Evolutionary conservation across 2,329 filamentous ascomycete species (phyloP).

Genomic region (Nemania sp.): DNA sequence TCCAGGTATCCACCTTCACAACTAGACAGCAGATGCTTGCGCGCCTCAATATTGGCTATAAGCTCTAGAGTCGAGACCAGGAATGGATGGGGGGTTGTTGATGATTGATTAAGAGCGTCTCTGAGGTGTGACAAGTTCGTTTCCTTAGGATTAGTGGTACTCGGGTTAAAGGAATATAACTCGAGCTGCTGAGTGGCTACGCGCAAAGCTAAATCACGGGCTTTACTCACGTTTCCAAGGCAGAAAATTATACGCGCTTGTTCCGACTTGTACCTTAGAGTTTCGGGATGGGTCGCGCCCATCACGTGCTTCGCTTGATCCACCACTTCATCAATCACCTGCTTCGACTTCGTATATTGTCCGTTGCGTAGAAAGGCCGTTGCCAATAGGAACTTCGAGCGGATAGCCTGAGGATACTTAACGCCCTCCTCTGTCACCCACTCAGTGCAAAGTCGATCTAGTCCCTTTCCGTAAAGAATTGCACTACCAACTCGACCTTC

Average conservation of each 20-base stretch:
- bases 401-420: not conserved
- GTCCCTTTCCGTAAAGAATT: not conserved
- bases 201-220: not conserved
- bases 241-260: not conserved
- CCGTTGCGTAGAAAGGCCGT: not conserved
- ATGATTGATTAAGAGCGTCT: not conserved
- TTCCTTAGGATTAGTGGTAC: not conserved
- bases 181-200: not conserved
- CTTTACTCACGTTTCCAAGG: not conserved
- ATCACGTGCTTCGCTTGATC: not conserved
- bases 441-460: not conserved
- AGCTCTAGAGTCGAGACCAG: conserved; percentile 3
- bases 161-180: not conserved
- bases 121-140: not conserved
- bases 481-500: not conserved
- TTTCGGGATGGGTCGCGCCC: not conserved
- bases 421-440: not conserved
- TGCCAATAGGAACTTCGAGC: conserved; percentile 10
- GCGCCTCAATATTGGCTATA: not conserved
- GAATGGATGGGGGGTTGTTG: not conserved
- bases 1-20: not conserved
- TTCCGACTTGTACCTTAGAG: conserved; percentile 4
- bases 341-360: not conserved
- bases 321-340: not conserved
- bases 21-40: not conserved